Evolutionary conservation across 2,329 filamentous ascomycete species (phyloP).

Genomic region (Botrytis sinoallii): DNA sequence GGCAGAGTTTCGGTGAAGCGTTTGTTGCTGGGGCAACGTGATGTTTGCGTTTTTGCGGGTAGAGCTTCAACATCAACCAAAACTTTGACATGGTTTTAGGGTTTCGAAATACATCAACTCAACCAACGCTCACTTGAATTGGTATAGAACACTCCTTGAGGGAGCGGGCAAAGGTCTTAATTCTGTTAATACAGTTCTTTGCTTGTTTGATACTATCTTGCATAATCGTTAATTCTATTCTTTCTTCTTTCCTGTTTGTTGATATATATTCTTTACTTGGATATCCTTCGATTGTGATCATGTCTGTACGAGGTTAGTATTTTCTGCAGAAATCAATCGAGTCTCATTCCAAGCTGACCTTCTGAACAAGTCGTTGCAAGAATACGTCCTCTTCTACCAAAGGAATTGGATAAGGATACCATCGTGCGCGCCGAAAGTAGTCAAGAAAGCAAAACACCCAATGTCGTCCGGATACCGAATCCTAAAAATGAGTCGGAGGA

Average conservation of each 20-base stretch:
- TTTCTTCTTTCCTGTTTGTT: neutral
- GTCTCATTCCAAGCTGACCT: conserved; percentile 50
- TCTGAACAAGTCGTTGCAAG: conserved; percentile 73
- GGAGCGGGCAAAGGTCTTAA: neutral
- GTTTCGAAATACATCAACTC: neutral
- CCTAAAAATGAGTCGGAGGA: conserved; percentile 89
- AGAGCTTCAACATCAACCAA: conserved; percentile 9
- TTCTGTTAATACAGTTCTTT: conserved; percentile 7
- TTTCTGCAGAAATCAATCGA: neutral
- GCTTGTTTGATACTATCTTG: neutral
- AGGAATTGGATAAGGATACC: conserved; percentile 81
- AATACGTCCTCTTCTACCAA: conserved; percentile 81
- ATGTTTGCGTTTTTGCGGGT: conserved; percentile 5
- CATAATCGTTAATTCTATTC: conserved; percentile 8
- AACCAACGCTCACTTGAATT: conserved; percentile 3
- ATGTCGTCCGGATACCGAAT: conserved; percentile 82
- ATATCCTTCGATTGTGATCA: conserved; percentile 19
- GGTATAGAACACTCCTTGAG: conserved; percentile 1
- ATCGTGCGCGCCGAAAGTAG: conserved; percentile 70
- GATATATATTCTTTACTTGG: conserved; percentile 2
- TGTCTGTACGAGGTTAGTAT: conserved; percentile 33
- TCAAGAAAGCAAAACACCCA: conserved; percentile 59
- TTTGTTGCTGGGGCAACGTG: conserved; percentile 6
- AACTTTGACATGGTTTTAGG: neutral
- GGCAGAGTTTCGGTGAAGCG: neutral